Base-by-base conservation (phyloP, 2,329 filamentous ascomycete species). In the Fusarium zealandicum region DNA sequence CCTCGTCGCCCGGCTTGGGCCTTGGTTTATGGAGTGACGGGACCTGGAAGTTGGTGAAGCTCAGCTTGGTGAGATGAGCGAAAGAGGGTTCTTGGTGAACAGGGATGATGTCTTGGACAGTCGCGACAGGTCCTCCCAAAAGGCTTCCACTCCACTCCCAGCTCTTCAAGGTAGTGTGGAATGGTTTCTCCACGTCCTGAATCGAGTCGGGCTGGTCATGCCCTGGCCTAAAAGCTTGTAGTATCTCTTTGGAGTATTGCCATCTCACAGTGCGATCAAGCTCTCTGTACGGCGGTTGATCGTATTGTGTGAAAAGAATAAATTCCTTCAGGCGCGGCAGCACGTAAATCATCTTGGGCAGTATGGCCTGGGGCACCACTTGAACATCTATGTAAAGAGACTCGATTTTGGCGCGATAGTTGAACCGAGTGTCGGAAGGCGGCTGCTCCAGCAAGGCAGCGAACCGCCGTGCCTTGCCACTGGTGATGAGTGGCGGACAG, bases 371-470 rank as follows among this genome's bases (percentile, higher is more conserved):
- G 75, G 82, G 64, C 71, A 82, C 81, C 6, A 87, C 83, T 63
- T 93, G 82, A 10, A 88, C 85, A 66, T 95, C 87, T 40, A 96
- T 77, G 52, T 85, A 83, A 17, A 96, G 74, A 7, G 82, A 79
- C 67, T 87, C 83, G 42, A 95, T 80, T 75, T 92, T 96, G 62
- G 80, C 80, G 33, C 82, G 79, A 70, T 93, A 93, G 57, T 90
- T 86, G 57, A 83, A 80, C 2, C 72, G 70, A 1, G 82, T 81
- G 3, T 74, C 70, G 5, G 76, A 72, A 12, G 76, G 76, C 16
- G 83, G 77, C 13, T 77, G 73, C n/a, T 82, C 79, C 8, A 95
- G 78, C 30, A 87, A 74, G 20, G 77, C 66, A 30, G 75, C 72
- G 3, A 84, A 73, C n/a, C 73, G 72, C 60, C 75, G 76, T 33